Evolutionary conservation across 495 filamentous ascomycete genomes (phyloP), one percentile per base, ranked within the genome.

Genomic region (Polyplosphaeria fusca): DNA sequence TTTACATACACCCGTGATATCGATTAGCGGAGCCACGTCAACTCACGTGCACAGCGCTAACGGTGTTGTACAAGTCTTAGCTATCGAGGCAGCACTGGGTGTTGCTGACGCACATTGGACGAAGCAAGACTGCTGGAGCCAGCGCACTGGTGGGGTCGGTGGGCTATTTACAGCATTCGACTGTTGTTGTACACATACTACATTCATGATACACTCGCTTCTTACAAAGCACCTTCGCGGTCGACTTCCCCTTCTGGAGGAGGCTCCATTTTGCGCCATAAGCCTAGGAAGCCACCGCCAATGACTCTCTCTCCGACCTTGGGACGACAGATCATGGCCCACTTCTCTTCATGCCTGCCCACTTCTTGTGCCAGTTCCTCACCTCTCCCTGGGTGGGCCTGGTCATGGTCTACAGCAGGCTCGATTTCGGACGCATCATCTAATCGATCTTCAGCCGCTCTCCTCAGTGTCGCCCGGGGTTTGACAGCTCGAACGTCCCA

Each of bases 211-310:
- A n/a, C n/a, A n/a, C n/a, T n/a, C n/a, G n/a, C n/a, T n/a, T n/a
- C n/a, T n/a, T n/a, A n/a, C n/a, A n/a, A n/a, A n/a, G n/a, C n/a
- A n/a, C n/a, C n/a, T n/a, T n/a, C n/a, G n/a, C n/a, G n/a, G n/a
- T n/a, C n/a, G n/a, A n/a, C n/a, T n/a, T n/a, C n/a, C n/a, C n/a
- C n/a, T n/a, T n/a, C n/a, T n/a, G n/a, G 14, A 3, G 26, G 13
- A 22, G 32, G 47, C 22, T 53, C 50, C 70, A 72, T 77, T 47
- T 71, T 80, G 49, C 79, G 79, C 77, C 82, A 89, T 3, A 89
- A 67, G 0, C 75, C 87, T 45, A 91, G 71, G 62, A 91, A 91
- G 0, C 87, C 87, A 16, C 87, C 87, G 1, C 84, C 87, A 11
- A 81, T 71, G 28, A 86, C 72, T 32, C 72, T 70, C 23, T 79